Evolutionary conservation across 805 yeast species (phyloP).

Genomic region (Ogataea paradorogensis): DNA sequence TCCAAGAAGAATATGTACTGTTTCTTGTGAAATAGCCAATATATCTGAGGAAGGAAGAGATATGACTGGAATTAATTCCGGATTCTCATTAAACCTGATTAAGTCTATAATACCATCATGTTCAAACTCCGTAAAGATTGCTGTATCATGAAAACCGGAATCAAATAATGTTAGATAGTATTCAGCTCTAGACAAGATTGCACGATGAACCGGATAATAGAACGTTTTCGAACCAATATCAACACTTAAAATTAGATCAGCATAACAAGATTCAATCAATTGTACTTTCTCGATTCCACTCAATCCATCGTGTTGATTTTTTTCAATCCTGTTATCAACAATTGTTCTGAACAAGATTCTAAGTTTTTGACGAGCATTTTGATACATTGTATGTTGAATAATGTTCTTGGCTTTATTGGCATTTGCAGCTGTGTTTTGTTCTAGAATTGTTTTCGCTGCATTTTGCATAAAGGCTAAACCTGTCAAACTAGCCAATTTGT

Average conservation of each 20-base stretch:
- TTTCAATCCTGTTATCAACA: not conserved
- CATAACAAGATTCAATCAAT: slow-evolving; percentile 29
- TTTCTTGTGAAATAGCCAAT: slow-evolving; percentile 7
- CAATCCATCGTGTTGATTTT: slow-evolving; percentile 13
- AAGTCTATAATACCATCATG: slow-evolving; percentile 23
- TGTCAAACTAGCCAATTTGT: slow-evolving; percentile 34
- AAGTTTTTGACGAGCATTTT: slow-evolving; percentile 36
- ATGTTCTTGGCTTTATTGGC: slow-evolving; percentile 34
- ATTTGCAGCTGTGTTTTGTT: slow-evolving; percentile 18
- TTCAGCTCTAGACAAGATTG: slow-evolving; percentile 57
- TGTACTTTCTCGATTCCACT: slow-evolving; percentile 23
- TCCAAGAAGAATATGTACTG: slow-evolving; percentile 44
- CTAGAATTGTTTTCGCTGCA: slow-evolving; percentile 26
- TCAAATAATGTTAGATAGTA: slow-evolving; percentile 64
- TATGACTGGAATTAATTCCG: slow-evolving; percentile 22
- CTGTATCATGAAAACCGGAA: slow-evolving; percentile 39
- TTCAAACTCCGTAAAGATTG: slow-evolving; percentile 18
- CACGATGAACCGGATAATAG: slow-evolving; percentile 62
- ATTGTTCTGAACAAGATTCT: slow-evolving; percentile 29
- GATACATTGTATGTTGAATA: slow-evolving; percentile 33
- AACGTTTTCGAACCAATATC: slow-evolving; percentile 22
- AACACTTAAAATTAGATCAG: slow-evolving; percentile 49
- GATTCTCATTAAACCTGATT: slow-evolving; percentile 6
- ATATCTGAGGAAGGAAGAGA: slow-evolving; percentile 19
- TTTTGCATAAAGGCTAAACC: slow-evolving; percentile 38